phyloP scores from a whole-genome alignment of 208 protist genomes.

The Trypanosoma lewisi region DNA sequence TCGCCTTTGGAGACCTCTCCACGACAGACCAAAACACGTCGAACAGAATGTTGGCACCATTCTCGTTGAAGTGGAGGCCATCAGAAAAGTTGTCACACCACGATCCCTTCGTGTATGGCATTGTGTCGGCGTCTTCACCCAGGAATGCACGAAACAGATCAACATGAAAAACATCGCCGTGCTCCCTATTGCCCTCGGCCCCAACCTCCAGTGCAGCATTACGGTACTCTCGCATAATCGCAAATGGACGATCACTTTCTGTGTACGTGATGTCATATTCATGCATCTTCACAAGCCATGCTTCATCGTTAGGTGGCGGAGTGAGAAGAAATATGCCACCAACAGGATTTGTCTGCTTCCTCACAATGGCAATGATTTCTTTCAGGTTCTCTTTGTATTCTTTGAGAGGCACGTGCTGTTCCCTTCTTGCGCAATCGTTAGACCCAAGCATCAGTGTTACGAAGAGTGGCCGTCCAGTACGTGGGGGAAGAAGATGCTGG shows the following conservation, averaged over 20 bases:
- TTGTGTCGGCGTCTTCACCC: too few species aligned
- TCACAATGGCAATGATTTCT: constrained; percentile 33
- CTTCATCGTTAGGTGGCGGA: constrained; percentile 35
- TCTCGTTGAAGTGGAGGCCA: too few species aligned
- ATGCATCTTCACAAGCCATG: constrained; percentile 18
- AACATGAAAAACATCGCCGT: constrained; percentile 22
- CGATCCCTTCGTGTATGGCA: too few species aligned
- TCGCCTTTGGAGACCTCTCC: too few species aligned
- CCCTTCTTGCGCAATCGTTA: constrained; percentile 30
- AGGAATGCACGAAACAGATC: too few species aligned
- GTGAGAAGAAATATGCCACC: constrained; percentile 49
- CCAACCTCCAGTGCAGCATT: too few species aligned
- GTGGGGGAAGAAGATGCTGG: constrained; percentile 25
- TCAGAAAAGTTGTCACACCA: too few species aligned
- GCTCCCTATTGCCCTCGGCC: too few species aligned
- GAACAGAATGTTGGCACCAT: too few species aligned
- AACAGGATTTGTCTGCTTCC: constrained; percentile 23
- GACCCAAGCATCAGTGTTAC: constrained; percentile 49
- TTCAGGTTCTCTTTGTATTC: constrained; percentile 40
- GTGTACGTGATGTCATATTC: neutral
- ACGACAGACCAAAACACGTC: too few species aligned
- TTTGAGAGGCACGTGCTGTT: constrained; percentile 31
- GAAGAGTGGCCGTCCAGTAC: constrained; percentile 34
- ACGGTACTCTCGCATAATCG: constrained; percentile 28
- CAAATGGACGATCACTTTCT: constrained; percentile 12